Percentiles rank a stretch among this genome's conserved stretches.
Evolutionary conservation across 352 stramenopile species (phyloP).

Genomic region (Chrysophaeum taylorii): DNA sequence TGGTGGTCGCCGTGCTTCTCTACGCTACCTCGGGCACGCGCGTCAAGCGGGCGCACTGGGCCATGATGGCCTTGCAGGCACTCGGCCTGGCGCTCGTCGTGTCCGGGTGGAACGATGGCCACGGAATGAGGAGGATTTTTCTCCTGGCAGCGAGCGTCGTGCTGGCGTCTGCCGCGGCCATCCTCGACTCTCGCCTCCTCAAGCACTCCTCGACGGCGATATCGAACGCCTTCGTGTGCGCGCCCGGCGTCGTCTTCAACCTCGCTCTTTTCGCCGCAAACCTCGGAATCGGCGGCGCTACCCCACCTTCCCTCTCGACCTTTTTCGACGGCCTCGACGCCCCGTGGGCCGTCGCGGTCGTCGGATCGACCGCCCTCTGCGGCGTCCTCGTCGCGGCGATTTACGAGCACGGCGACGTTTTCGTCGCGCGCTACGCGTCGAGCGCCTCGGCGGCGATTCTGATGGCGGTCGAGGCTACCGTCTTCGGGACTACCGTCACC

Average conservation of each 20-base stretch:
- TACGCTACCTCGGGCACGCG: neutral
- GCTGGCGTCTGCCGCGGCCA: neutral
- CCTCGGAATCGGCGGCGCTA: too few species aligned
- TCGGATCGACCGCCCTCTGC: neutral
- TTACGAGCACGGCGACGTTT: slow-evolving; percentile 11
- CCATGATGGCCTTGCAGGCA: neutral
- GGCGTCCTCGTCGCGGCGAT: neutral
- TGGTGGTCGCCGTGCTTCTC: neutral
- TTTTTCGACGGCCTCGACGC: slow-evolving; percentile 5
- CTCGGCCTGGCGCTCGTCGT: neutral
- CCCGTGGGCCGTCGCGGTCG: neutral
- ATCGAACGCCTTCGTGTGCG: slow-evolving; percentile 1
- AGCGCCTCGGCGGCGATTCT: neutral
- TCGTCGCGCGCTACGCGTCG: slow-evolving; percentile 1
- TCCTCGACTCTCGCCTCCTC: neutral
- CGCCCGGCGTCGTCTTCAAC: neutral
- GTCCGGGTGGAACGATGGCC: neutral
- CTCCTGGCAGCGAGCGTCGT: neutral
- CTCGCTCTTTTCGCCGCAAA: neutral
- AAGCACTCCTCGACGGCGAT: neutral
- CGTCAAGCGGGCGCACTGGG: slow-evolving; percentile 8
- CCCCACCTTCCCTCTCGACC: neutral
- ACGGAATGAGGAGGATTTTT: too few species aligned
- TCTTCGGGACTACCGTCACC: neutral
- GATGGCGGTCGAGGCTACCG: neutral